Conservation (phyloP, 192 early-diverging fungal species). For the Funneliformis mosseae region DNA sequence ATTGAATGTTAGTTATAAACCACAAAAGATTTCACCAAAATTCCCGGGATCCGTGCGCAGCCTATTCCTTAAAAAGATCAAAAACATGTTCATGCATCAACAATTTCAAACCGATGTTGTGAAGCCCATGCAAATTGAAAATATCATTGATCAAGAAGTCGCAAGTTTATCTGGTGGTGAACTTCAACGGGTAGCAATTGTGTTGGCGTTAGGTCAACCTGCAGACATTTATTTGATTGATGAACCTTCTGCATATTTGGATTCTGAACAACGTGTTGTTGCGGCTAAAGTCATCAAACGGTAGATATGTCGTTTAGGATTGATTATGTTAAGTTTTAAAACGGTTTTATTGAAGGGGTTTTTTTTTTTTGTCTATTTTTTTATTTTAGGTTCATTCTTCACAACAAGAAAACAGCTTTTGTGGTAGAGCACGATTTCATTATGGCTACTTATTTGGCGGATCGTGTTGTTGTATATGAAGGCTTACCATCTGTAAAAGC, state of each 20-base stretch:
- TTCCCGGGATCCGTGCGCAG: constrained; percentile 90
- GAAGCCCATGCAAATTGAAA: constrained; percentile 92
- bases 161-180: constrained; percentile 93
- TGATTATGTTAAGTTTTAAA: no score
- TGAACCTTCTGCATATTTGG: constrained; percentile 97
- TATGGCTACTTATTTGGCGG: constrained; percentile 98
- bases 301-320: not conserved
- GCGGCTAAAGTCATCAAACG: constrained; percentile 98
- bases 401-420: constrained; percentile 96
- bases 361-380: not conserved
- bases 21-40: constrained; percentile 98
- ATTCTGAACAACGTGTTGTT: constrained; percentile 99
- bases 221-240: constrained; percentile 98
- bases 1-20: constrained; percentile 93
- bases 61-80: constrained; percentile 90
- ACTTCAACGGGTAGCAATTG: constrained; percentile 98
- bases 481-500: constrained; percentile 88
- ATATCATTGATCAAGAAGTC: constrained; percentile 91
- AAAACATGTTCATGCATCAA: constrained; percentile 79
- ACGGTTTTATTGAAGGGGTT: not conserved
- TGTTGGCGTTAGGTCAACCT: constrained; percentile 81
- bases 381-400: constrained; percentile 74
- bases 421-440: constrained; percentile 99
- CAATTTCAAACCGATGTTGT: constrained; percentile 97
- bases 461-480: constrained; percentile 94